Evolutionary conservation across 345 rosid species (phyloP), one percentile per base, ranked within the genome.

Genomic region (Melastoma malabathricum): DNA sequence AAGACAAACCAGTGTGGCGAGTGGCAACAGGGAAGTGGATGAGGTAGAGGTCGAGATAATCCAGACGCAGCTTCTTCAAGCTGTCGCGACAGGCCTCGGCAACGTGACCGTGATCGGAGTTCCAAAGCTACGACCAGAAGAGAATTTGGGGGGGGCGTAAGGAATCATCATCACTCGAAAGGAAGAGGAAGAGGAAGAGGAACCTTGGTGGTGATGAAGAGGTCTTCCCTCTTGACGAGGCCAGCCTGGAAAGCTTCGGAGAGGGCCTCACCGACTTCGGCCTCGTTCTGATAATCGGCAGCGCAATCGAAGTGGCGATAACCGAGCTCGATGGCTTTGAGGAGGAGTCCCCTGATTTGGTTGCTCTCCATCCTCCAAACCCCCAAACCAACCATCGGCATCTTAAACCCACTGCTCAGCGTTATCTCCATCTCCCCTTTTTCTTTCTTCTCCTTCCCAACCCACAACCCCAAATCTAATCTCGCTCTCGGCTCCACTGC

Each of bases 301-400:
- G 97, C 94, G 64, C 96, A 84, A 62, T 85, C 97, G 61, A 89
- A 70, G 70, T 89, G 94, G 77, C 90, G 94, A 58, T 81, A 89
- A 19, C 97, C 97, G 46, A 86, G 67, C 72, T 81, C 74, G 77
- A 89, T 72, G 67, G 97, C 64, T 54, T 74, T 72, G 58, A 72
- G 43, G 65, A 86, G 70, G 60, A 89, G 88, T 62, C 77, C 83
- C 60, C 78, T 75, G 25, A 83, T 60, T 34, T 56, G 81, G 48
- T 86, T 72, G 12, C 49, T 54, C 51, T 77, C 84, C 97, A 89
- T 81, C 5, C 90, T 82, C 90, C 90, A 86, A n/a, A 86, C 90
- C 18, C 95, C 97, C 51, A 85, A 74, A 12, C 94, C 97, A 10
- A 85, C 25, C 44, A 69, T 53, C 12, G 95, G 97, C 81, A 89